Base-by-base conservation (phyloP, 2,329 filamentous ascomycete genomes). In the Exophiala oligosperma region DNA sequence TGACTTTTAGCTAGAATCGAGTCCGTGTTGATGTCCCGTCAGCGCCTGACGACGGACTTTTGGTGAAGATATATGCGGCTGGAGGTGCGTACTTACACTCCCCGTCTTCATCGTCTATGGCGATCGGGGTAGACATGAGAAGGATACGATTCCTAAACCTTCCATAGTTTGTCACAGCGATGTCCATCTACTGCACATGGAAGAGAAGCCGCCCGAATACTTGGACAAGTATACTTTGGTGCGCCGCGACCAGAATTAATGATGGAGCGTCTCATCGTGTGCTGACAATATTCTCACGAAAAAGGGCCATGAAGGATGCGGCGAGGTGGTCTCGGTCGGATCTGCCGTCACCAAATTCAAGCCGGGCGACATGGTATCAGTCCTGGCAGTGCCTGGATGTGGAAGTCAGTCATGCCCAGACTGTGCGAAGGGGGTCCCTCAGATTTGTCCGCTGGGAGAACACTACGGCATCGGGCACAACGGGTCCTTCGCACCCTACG, bases 221-320 rank as follows among this genome's bases (percentile, higher is more conserved):
- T 23, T 32, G 35, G 32, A 50, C 32, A 56, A 56, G 8, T 56
- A 38, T 37, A 56, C 53, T 14, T 23, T 50, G 21, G 53, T 56
- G 38, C 14, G 41, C 51, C 32, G 17, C 17, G 32, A 11, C 32
- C 32, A 6, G 11, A 35, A 35, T 9, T 2, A 5, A 35, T 35
- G 7, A 35, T 11, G 7, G 9, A 35, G 32, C 32, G 7, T 35
- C 8, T 35, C 29, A 24, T 32, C 38, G 17, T 14, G 11, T 35
- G 12, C 29, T 21, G 23, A 43, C 28, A 24, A 24, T n/a, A 21
- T 57, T 17, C 7, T 35, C 32, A 35, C 8, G 2, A 35, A 2
- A 57, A 2, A 57, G 55, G 64, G 64, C 12, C 64, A 66, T 29
- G 64, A 66, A 53, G 56, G 60, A 11, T 60, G 63, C 29, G 64